Base-by-base conservation (phyloP, 2,329 filamentous ascomycete species). In the Triangularia verruculosa region DNA sequence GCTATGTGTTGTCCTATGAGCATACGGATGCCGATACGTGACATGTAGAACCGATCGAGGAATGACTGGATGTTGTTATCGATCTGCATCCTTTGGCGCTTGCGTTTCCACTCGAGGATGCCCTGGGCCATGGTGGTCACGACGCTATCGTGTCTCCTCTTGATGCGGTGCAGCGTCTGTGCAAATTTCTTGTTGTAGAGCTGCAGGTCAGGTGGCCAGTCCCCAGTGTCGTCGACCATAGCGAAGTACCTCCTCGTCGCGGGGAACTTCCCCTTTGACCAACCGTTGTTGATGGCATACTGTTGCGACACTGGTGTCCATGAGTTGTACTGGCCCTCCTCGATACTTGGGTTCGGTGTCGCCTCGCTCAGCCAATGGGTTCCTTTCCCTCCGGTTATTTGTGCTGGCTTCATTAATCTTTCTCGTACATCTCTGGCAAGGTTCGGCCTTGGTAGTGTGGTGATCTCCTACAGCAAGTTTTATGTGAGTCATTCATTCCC, bases 41-140 rank as follows among this genome's bases (percentile, higher is more conserved):
- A 97, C 95, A 99, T 99, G 83, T 99, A 99, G 79, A 99, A 99
- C 64, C 95, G 91, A 79, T 99, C 95, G 69, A 99, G 87, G 82
- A 99, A 99, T 61, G 92, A 89, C 77, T 99, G 95, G 64, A 99
- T 97, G 71, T 93, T 96, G 75, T 93, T 89, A 78, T 98, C 95
- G 73, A 99, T 99, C 75, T 98, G 95, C 89, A 98, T 95, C 61
- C 95, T 88, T 83, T 99, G 95, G 66, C 93, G 87, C 75, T 90
- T 94, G 62, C 94, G 91, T 81, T 99, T 99, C 83, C 96, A 99
- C 79, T 99, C 95, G 64, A 98, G 85, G 70, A 99, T 97, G 65
- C 95, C 95, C 78, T 99, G 94, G 5, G 95, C 95, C 78, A 99
- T 95, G 7, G 95, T 99, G 17, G 95, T 99, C 57, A 99, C 95